Evolutionary conservation across 306 rosid genomes (phyloP), one percentile per base, ranked within the genome.

Genomic region (Cicer bijugum): DNA sequence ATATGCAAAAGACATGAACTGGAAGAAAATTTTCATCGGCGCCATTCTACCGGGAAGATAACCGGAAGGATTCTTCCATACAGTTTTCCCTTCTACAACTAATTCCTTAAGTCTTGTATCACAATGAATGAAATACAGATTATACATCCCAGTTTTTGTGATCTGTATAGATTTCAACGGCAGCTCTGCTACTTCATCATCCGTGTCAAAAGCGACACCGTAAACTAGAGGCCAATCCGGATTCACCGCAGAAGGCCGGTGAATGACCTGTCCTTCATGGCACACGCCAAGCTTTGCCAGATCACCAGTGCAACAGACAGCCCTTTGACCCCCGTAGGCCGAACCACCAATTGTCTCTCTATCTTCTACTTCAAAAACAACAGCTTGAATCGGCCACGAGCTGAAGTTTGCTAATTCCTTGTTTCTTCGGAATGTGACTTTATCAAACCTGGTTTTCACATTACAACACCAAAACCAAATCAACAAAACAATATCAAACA

Each of bases 31-130:
- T 86, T 87, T 86, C 72, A 94, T 89, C 1, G 99, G 99, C 12
- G 99, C 99, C 99, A 94, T 94, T 82, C 99, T 85, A 71, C 99
- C 99, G 5, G 99, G 99, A 6, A 91, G 85, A 79, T 94, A 94
- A 63, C 99, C 96, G 4, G 81, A 67, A 9, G 99, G 97, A 45
- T 94, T 91, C 79, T 94, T 94, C 99, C 99, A 94, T 66, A 94
- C 72, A 28, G 96, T 88, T 72, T 91, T 89, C 78, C 99, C 99
- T 83, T 89, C 96, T 7, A 91, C 93, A 33, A 83, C 83, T 85
- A 88, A 70, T 19, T 86, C 88, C 77, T 81, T 85, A 75, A 94
- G 92, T 81, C 85, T 88, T 45, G 86, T 72, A 84, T 94, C 92
- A 44, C 99, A 94, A 74, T 94, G 99, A 59, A 94, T 90, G 86